These are phyloP conservation scores for Hypoxylon cercidicola DNA, from an alignment of 495 filamentous ascomycete genomes.

Conservation along the genomic window DNA sequence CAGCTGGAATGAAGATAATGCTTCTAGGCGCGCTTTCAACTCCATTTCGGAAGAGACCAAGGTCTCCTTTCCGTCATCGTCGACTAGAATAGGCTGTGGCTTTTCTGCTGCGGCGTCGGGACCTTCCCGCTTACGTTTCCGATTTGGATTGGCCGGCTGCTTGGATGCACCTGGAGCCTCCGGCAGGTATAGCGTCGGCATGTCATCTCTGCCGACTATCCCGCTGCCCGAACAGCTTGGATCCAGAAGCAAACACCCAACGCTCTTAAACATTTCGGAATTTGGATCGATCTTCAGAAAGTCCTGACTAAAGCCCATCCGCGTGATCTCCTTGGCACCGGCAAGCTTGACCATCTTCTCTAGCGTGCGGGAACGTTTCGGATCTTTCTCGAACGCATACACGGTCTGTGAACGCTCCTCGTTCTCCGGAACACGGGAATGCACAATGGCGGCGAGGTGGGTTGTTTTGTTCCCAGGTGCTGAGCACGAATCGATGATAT, in stretches of 20 bases:
- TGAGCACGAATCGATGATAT: constrained; percentile 88
- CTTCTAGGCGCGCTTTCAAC: constrained; percentile 67
- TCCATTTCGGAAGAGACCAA: constrained; percentile 54
- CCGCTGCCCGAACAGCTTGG: constrained; percentile 95
- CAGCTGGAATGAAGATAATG: constrained; percentile 81
- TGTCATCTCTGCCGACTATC: constrained; percentile 86
- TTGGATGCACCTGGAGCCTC: constrained; percentile 53
- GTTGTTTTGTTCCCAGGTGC: constrained; percentile 98
- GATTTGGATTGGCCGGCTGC: constrained; percentile 37
- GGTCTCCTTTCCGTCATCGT: constrained; percentile 61
- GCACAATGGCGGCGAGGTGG: constrained; percentile 81
- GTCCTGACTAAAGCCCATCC: constrained; percentile 75
- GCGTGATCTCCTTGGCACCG: constrained; percentile 70
- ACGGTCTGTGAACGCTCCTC: constrained; percentile 55
- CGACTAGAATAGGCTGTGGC: constrained; percentile 51
- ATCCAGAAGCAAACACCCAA: constrained; percentile 83
- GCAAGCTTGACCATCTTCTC: constrained; percentile 84
- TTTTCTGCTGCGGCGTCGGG: constrained; percentile 41
- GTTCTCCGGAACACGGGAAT: constrained; percentile 44
- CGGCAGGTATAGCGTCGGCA: constrained; percentile 67
- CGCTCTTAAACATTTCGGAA: constrained; percentile 60
- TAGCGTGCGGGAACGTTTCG: constrained; percentile 72
- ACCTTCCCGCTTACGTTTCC: constrained; percentile 53
- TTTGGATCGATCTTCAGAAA: constrained; percentile 79
- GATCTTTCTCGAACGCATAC: constrained; percentile 77